Conservation (phyloP, 1,284 basidiomycete genomes). For the Anthracocystis setariae region DNA sequence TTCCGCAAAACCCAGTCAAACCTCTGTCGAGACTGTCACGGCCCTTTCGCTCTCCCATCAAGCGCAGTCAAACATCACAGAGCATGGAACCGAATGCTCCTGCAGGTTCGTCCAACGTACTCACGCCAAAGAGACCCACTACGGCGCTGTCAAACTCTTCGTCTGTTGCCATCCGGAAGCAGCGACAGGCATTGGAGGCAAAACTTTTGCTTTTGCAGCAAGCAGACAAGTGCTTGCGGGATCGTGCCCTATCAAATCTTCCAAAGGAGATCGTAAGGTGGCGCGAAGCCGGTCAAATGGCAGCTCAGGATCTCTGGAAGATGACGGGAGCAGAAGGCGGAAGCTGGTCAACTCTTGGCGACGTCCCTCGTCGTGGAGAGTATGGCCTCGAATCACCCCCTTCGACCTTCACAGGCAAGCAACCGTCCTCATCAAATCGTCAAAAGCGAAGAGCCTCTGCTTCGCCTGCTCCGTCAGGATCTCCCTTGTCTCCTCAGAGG, state of each 20-base stretch:
- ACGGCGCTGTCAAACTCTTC: not conserved
- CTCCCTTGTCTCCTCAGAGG: conserved; percentile 13
- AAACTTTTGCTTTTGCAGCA: conserved; percentile 34
- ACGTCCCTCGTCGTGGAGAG: conserved; percentile 19
- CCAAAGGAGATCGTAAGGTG: conserved; percentile 34
- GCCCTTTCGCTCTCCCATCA: conserved; percentile 31
- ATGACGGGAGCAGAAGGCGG: conserved; percentile 35
- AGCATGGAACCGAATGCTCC: conserved; percentile 5
- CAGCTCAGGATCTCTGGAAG: conserved; percentile 45
- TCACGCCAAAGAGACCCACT: not conserved
- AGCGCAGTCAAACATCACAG: conserved; percentile 6
- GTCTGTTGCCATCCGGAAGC: conserved; percentile 14
- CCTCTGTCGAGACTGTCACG: conserved; percentile 8
- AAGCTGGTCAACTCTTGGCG: conserved; percentile 23
- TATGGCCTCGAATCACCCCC: conserved; percentile 40
- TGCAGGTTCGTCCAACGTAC: not conserved
- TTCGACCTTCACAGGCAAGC: not conserved
- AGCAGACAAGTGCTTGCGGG: conserved; percentile 35
- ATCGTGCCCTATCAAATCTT: conserved; percentile 17
- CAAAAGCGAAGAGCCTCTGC: conserved; percentile 14
- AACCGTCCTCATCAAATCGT: not conserved
- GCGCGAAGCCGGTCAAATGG: conserved; percentile 39
- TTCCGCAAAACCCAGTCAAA: not conserved
- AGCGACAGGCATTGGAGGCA: conserved; percentile 33
- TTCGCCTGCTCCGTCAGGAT: conserved; percentile 10